phyloP scores from a whole-genome alignment of 164 flowering plant genomes.

The Aristolochia fimbriata region DNA sequence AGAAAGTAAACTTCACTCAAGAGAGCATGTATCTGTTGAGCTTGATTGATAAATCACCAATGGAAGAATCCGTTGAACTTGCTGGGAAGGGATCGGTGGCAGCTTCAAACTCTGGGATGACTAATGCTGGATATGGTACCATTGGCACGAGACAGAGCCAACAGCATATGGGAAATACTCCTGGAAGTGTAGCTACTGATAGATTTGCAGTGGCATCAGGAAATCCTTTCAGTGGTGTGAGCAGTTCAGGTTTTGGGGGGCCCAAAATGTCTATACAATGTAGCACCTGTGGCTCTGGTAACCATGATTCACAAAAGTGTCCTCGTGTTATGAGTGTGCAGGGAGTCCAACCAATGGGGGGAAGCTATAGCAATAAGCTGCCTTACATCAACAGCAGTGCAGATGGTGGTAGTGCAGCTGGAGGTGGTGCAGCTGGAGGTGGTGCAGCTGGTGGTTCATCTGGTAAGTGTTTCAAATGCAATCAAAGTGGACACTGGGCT shows the following conservation, averaged over 20 bases:
- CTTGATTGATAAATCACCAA: conserved; percentile 37
- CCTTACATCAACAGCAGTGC: conserved; percentile 12
- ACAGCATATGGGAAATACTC: conserved; percentile 15
- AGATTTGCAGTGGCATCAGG: conserved; percentile 22
- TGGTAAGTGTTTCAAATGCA: conserved; percentile 64
- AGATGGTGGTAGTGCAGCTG: conserved; percentile 20
- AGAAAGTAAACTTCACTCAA: conserved; percentile 43
- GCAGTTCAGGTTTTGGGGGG: background rate
- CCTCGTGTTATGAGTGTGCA: conserved; percentile 44
- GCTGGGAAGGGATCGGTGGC: conserved; percentile 16
- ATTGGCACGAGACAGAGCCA: conserved; percentile 19
- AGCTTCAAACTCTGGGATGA: conserved; percentile 18
- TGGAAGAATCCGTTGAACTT: conserved; percentile 21
- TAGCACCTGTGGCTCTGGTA: conserved; percentile 52
- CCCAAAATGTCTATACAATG: conserved; percentile 21
- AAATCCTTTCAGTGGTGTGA: conserved; percentile 32
- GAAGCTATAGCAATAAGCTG: conserved; percentile 19
- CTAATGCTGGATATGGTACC: conserved; percentile 17
- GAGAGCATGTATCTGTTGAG: conserved; percentile 59
- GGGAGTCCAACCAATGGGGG: conserved; percentile 34
- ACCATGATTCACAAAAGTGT: conserved; percentile 62
- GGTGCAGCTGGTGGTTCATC: conserved; percentile 19
- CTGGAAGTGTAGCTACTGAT: conserved; percentile 14
- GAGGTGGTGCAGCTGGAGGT: no score
- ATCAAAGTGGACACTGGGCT: conserved; percentile 77